Conservation (phyloP, 1,139 yeast genomes). For the Yamadazyma conglobata region DNA sequence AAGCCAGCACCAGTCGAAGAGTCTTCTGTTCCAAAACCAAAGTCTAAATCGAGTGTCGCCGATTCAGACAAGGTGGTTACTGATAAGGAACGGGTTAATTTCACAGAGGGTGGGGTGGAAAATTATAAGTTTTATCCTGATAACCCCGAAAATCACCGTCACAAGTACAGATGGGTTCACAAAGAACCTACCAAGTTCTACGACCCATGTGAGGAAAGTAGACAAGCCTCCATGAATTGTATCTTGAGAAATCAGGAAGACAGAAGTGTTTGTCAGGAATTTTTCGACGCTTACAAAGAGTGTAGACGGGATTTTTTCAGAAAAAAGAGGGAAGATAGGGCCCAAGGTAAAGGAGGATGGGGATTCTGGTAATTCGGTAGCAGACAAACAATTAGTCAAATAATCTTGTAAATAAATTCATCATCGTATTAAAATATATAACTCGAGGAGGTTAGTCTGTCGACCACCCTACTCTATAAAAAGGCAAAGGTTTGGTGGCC, state of each 20-base stretch:
- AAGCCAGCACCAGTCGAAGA: too few relatives aligned
- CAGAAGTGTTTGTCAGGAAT: constrained; percentile 72
- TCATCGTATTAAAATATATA: not conserved
- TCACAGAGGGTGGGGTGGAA: constrained; percentile 51
- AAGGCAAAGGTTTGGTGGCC: constrained; percentile 12
- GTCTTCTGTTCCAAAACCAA: too few relatives aligned
- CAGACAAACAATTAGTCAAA: too few relatives aligned
- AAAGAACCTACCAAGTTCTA: constrained; percentile 82
- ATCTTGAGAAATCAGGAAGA: constrained; percentile 73
- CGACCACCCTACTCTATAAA: too few relatives aligned
- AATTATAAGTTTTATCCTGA: constrained; percentile 80
- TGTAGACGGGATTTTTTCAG: constrained; percentile 80
- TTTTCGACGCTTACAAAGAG: constrained; percentile 88
- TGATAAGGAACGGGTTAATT: constrained; percentile 51
- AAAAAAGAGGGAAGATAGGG: constrained; percentile 35
- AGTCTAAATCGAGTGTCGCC: too few relatives aligned
- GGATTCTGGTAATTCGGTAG: constrained; percentile 39
- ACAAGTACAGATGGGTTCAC: constrained; percentile 55
- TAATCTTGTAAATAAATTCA: not conserved
- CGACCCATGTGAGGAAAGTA: constrained; percentile 90
- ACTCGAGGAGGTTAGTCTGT: too few relatives aligned
- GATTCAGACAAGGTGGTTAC: constrained; percentile 30
- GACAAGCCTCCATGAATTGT: constrained; percentile 83
- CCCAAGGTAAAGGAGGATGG: constrained; percentile 45
- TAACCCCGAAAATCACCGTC: constrained; percentile 60